These are phyloP conservation scores for Chaetomium strumarium DNA, from an alignment of 2,329 filamentous ascomycete species.

Conservation along the genomic window DNA sequence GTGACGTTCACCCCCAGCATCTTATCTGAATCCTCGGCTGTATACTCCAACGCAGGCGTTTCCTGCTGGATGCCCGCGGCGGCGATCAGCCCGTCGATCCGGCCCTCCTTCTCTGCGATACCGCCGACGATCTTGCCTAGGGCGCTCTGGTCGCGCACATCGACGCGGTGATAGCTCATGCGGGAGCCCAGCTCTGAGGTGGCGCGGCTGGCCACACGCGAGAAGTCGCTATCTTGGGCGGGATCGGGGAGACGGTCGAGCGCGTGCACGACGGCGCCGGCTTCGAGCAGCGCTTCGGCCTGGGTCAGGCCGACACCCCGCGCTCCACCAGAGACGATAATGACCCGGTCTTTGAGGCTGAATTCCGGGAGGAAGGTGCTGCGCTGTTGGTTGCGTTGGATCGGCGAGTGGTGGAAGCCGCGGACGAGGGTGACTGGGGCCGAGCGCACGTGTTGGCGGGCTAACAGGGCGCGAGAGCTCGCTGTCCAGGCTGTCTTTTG, in stretches of 20 bases:
- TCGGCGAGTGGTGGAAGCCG: slow-evolving; percentile 14
- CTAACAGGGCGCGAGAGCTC: slow-evolving; percentile 1
- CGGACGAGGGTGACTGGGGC: not conserved
- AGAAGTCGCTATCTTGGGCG: slow-evolving; percentile 51
- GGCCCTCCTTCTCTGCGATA: slow-evolving; percentile 65
- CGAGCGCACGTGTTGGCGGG: slow-evolving; percentile 1
- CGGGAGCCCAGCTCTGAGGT: slow-evolving; percentile 58
- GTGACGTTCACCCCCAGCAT: slow-evolving; percentile 83
- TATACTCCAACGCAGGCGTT: slow-evolving; percentile 74
- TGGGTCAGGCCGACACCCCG: slow-evolving; percentile 74
- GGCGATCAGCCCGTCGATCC: slow-evolving; percentile 72
- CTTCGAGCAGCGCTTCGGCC: slow-evolving; percentile 71
- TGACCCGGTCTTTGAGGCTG: slow-evolving; percentile 65
- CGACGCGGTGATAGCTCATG: slow-evolving; percentile 70
- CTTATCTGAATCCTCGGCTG: slow-evolving; percentile 65
- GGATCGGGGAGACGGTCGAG: slow-evolving; percentile 58
- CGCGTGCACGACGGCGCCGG: slow-evolving; percentile 67
- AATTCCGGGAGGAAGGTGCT: slow-evolving; percentile 59
- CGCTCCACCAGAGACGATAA: slow-evolving; percentile 71
- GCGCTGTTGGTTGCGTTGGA: slow-evolving; percentile 1
- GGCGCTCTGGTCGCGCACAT: slow-evolving; percentile 65
- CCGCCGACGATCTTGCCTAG: slow-evolving; percentile 62
- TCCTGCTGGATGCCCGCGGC: slow-evolving; percentile 74
- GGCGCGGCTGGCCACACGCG: slow-evolving; percentile 57
- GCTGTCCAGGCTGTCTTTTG: slow-evolving; percentile 1